These are phyloP conservation scores for Talaromyces sp. DNA, from an alignment of 2,329 filamentous ascomycete genomes.

Conservation along the genomic window DNA sequence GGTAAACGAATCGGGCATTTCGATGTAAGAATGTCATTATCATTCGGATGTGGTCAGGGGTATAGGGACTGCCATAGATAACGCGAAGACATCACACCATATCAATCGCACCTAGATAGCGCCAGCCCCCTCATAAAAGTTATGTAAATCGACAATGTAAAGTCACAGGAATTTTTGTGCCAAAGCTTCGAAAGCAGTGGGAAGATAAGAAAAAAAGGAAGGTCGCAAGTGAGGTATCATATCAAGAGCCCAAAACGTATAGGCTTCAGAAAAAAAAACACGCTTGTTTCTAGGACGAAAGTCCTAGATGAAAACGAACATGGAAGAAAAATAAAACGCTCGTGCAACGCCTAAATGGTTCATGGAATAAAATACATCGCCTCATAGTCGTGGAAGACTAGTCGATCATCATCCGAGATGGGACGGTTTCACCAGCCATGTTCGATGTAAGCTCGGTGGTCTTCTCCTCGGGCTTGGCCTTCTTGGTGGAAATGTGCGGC, in stretches of 20 bases:
- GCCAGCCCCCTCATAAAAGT: conserved; percentile 27
- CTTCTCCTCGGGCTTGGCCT: conserved; percentile 51
- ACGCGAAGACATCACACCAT: conserved; percentile 19
- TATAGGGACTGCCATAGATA: conserved; percentile 23
- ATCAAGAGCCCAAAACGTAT: conserved; percentile 25
- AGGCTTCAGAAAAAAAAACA: conserved; percentile 9
- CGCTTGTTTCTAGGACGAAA: conserved; percentile 33
- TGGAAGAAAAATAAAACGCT: conserved; percentile 12
- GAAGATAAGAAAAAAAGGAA: conserved; percentile 13
- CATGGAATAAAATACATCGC: conserved; percentile 13
- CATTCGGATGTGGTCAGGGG: conserved; percentile 10
- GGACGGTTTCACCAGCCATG: conserved; percentile 36
- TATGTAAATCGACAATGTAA: conserved; percentile 22
- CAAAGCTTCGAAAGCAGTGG: neutral
- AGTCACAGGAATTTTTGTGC: conserved; percentile 24
- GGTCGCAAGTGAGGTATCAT: conserved; percentile 34
- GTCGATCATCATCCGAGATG: conserved; percentile 52
- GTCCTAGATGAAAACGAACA: conserved; percentile 24
- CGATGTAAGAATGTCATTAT: conserved; percentile 7
- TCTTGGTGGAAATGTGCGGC: conserved; percentile 72
- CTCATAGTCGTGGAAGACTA: conserved; percentile 18
- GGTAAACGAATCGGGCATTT: conserved; percentile 2
- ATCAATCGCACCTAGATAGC: conserved; percentile 26
- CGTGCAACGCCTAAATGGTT: conserved; percentile 13
- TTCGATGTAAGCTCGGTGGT: conserved; percentile 47